Conservation (phyloP, 129 eudicot genomes). For the Apium graveolens region DNA sequence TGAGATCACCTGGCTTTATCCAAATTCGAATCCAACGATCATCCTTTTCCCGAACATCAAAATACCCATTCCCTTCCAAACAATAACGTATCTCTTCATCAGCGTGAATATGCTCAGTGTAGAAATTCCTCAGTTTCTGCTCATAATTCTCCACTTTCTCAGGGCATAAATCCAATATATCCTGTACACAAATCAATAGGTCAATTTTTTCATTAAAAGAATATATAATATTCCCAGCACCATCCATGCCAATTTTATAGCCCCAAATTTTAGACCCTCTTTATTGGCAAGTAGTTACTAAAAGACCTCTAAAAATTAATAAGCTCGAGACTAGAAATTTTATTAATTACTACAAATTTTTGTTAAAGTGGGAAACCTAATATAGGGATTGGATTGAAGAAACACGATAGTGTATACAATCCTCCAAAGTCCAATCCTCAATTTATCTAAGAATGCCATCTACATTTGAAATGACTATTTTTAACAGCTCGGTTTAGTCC, state of each 20-base stretch:
- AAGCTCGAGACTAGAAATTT: too few relatives aligned
- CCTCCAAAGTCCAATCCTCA: too few relatives aligned
- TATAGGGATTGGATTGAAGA: too few relatives aligned
- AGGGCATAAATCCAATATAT: constrained; percentile 86
- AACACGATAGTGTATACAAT: too few relatives aligned
- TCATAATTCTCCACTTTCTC: constrained; percentile 91
- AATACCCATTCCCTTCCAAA: constrained; percentile 87
- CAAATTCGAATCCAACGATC: constrained; percentile 88
- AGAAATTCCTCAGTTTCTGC: constrained; percentile 81
- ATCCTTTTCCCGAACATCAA: constrained; percentile 76
- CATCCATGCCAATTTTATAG: background rate
- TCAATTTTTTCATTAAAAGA: background rate
- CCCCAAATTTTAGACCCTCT: background rate
- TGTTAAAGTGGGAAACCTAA: too few relatives aligned
- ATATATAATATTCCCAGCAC: background rate
- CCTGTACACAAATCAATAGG: constrained; percentile 27
- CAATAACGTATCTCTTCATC: constrained; percentile 96
- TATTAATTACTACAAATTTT: too few relatives aligned
- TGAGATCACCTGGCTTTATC: constrained; percentile 79
- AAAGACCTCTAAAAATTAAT: too few relatives aligned
- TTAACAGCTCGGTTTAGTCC: too few relatives aligned
- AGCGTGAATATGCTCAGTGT: constrained; percentile 78
- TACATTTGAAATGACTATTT: too few relatives aligned
- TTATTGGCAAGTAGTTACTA: background rate
- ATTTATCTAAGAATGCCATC: too few relatives aligned